Evolutionary conservation across 2,329 filamentous ascomycete genomes (phyloP).

Genomic region (Trichoderma sp.): DNA sequence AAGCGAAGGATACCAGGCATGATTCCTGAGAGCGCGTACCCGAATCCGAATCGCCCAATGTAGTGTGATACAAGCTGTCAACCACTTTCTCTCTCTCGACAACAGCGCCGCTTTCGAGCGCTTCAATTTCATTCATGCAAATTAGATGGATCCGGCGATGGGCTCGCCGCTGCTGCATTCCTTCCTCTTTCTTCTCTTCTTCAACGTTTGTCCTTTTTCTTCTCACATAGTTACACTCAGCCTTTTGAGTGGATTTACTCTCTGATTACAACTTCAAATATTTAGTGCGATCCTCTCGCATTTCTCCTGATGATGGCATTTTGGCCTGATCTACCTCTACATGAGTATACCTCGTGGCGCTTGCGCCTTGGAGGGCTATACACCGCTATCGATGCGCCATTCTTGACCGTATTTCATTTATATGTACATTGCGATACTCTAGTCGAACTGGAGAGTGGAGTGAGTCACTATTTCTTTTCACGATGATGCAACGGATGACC

Average conservation of each 20-base stretch:
- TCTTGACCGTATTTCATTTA: not conserved
- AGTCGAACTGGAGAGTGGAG: not conserved
- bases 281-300: not conserved
- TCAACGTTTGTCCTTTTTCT: not conserved
- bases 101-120: not conserved
- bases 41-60: conserved; percentile 39
- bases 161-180: not conserved
- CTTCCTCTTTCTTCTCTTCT: not conserved
- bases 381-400: not conserved
- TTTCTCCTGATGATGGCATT: not conserved
- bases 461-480: not conserved
- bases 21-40: conserved; percentile 55
- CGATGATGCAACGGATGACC: not conserved
- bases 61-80: not conserved
- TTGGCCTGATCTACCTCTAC: not conserved
- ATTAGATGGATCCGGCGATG: not conserved
- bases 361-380: not conserved
- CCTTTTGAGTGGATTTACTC: not conserved
- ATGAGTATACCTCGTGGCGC: not conserved
- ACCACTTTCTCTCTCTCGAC: not conserved
- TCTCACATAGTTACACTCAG: not conserved
- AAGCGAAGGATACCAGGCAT: conserved; percentile 41
- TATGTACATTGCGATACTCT: not conserved
- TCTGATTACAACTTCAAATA: not conserved
- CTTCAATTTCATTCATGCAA: not conserved